Evolutionary conservation across 306 rosid genomes (phyloP).

Genomic region (Vigna angularis): DNA sequence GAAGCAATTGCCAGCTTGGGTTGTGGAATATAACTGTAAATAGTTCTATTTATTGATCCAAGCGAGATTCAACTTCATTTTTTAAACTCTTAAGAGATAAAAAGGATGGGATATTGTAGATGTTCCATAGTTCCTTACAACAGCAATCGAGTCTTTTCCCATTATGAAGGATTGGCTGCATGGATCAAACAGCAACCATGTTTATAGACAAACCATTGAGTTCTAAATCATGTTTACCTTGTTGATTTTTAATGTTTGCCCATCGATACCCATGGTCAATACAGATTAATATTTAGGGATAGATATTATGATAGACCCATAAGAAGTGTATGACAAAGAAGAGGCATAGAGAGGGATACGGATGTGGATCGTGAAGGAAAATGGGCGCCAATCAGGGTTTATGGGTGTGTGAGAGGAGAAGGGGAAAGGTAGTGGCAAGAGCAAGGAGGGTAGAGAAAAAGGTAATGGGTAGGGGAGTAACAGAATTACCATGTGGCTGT

Average conservation of each 20-base stretch:
- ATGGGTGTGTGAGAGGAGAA: neutral
- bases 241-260: slow-evolving; percentile 1
- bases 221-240: neutral
- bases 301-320: neutral
- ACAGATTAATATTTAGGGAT: neutral
- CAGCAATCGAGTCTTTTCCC: neutral
- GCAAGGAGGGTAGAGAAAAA: neutral
- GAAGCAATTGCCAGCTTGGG: neutral
- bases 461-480: neutral
- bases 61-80: neutral
- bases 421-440: neutral
- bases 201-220: neutral
- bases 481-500: neutral
- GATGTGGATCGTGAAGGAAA: neutral
- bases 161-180: neutral
- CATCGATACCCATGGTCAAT: slow-evolving; percentile 1
- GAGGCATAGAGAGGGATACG: neutral
- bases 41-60: neutral
- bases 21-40: neutral
- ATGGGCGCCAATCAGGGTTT: neutral
- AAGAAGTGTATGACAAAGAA: neutral
- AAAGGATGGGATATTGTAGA: neutral
- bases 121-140: neutral
- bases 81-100: neutral
- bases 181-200: neutral